phyloP scores from a whole-genome alignment of 345 rosid genomes.

The Rhizophora apiculata region DNA sequence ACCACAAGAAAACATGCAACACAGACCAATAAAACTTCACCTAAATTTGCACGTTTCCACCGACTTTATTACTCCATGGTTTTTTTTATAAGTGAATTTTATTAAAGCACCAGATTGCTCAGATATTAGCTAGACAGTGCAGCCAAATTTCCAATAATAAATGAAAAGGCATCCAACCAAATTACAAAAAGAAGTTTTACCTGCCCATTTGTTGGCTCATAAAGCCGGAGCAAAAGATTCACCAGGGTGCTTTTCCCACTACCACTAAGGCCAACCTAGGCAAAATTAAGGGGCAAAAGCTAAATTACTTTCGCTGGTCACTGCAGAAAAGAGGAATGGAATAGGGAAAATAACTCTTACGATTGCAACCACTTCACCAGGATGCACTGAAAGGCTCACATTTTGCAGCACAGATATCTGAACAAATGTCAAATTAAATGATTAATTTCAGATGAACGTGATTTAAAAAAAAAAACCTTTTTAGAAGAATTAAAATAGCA shows the following conservation, averaged over 20 bases:
- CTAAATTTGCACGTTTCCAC: neutral
- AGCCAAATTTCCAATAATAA: neutral
- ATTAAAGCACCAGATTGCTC: neutral
- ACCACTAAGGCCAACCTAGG: slow-evolving; percentile 95
- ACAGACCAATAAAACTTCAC: neutral
- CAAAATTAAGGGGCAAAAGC: slow-evolving; percentile 15
- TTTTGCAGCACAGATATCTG: slow-evolving; percentile 74
- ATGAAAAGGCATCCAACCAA: neutral
- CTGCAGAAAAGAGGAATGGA: slow-evolving; percentile 9
- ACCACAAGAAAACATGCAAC: neutral
- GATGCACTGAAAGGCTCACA: slow-evolving; percentile 56
- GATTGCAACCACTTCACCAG: slow-evolving; percentile 86
- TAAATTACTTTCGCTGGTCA: slow-evolving; percentile 12
- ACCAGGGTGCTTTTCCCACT: slow-evolving; percentile 97
- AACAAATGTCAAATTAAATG: slow-evolving; percentile 4
- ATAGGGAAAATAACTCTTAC: slow-evolving; percentile 40
- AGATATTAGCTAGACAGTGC: neutral
- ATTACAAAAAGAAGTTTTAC: slow-evolving; percentile 29
- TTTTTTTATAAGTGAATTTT: no score
- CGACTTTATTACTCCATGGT: neutral
- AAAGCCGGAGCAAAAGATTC: slow-evolving; percentile 79
- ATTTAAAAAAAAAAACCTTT: neutral
- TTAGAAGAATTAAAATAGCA: neutral
- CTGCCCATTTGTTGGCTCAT: slow-evolving; percentile 88
- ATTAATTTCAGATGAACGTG: neutral